Base-by-base conservation (phyloP, 352 stramenopile species). In the Phytopythium kandeliae region DNA sequence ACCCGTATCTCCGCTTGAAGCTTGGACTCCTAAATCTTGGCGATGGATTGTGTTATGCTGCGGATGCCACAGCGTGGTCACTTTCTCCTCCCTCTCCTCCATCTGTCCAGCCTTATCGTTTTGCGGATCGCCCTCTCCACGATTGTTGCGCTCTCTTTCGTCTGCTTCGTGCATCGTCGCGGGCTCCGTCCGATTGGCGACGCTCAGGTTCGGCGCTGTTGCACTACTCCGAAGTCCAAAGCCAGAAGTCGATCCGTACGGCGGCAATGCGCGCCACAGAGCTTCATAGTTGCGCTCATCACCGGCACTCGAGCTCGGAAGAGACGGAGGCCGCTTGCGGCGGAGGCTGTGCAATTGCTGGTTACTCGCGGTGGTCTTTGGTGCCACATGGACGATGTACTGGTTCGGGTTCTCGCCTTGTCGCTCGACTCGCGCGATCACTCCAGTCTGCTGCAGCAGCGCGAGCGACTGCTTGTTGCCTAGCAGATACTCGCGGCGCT, bases 371-470 rank as follows among this genome's bases (percentile, higher is more conserved):
- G 72, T 65, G n/a, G 62, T 40, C 34, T 71, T 76, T 13, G 81
- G 71, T 9, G 58, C 62, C 53, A 90, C 78, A 51, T 84, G 69
- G 19, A 90, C 78, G 13, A 90, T 65, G 49, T 90, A 90, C 43
- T 86, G 74, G 26, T 75, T 84, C n/a, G 76, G 62, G 33, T 82
- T 71, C 9, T 78, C 64, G 0, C 55, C 22, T 28, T 72, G 55
- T 5, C 56, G 22, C 54, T 87, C 76, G 25, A 89, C 71, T 25
- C 66, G 67, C 12, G 71, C 63, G 34, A 89, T 76, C 2, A 78
- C 78, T 28, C 78, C 78, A 1, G 78, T 89, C 16, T 71, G 76
- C 48, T 90, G 71, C 36, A 90, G 64, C 19, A 85, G 48, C 54
- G 64, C 54, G 6, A 90, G 55, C 10, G 76, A 72, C 16, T 74